These are phyloP conservation scores for Diospyros kaki DNA, from an alignment of 148 eudicot genomes.

Conservation along the genomic window DNA sequence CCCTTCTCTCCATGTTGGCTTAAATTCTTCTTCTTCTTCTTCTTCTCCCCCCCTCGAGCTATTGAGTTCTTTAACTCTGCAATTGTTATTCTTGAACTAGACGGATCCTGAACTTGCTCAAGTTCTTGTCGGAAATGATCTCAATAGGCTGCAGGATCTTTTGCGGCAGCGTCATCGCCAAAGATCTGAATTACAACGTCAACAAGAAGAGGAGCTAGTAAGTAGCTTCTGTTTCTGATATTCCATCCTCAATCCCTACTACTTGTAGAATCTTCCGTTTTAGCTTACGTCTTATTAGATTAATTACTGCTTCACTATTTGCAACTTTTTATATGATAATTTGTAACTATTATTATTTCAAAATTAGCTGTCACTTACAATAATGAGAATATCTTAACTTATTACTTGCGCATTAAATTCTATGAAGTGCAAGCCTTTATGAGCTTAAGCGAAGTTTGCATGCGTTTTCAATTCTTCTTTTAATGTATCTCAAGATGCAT, in stretches of 20 bases:
- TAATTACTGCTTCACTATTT: not conserved
- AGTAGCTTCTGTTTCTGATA: slow-evolving; percentile 22
- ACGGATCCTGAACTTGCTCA: slow-evolving; percentile 92
- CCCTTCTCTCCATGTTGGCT: not conserved
- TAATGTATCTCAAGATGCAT: not conserved
- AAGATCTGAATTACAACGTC: slow-evolving; percentile 49
- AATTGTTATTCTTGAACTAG: slow-evolving; percentile 26
- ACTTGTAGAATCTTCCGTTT: not conserved
- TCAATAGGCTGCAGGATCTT: slow-evolving; percentile 66
- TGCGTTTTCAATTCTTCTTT: not conserved
- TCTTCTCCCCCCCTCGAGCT: not conserved
- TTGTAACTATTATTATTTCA: not conserved
- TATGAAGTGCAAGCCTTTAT: not conserved
- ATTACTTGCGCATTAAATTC: not conserved
- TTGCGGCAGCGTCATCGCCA: slow-evolving; percentile 74
- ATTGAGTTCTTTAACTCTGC: slow-evolving; percentile 4
- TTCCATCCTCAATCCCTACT: not conserved
- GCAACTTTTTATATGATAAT: not conserved
- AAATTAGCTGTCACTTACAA: not conserved
- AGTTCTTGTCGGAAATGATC: slow-evolving; percentile 71
- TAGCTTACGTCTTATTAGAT: not conserved
- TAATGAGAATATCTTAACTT: too few relatives aligned
- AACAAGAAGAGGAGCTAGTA: slow-evolving; percentile 71
- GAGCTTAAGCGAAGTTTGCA: not conserved
- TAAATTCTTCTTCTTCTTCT: not conserved